A percentile compares a stretch with the other conserved stretches of the same genome.
These are phyloP conservation scores for Elongisporangium prolatum DNA, from an alignment of 352 stramenopile genomes.

Conservation along the genomic window DNA sequence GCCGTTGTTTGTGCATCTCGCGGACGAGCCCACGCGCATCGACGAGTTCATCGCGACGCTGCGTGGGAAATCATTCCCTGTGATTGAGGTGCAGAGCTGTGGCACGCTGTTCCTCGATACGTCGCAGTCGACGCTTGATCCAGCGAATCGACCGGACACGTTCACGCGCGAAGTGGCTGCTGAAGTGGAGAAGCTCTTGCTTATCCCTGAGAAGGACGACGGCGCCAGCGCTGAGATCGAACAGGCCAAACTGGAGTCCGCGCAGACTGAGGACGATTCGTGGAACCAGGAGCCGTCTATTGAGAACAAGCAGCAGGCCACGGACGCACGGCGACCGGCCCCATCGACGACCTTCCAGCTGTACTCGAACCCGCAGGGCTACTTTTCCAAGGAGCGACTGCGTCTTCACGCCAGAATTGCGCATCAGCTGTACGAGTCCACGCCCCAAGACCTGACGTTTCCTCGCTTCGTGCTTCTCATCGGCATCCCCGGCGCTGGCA, in stretches of 20 bases:
- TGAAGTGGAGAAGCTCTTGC: conserved; percentile 43
- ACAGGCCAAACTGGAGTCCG: conserved; percentile 4
- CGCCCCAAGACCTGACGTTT: conserved; percentile 41
- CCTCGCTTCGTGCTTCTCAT: conserved; percentile 71
- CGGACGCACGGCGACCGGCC: conserved; percentile 21
- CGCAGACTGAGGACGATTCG: conserved; percentile 7
- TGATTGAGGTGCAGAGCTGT: conserved; percentile 54
- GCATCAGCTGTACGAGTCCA: conserved; percentile 57
- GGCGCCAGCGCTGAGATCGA: conserved; percentile 5
- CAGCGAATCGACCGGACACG: conserved; percentile 29
- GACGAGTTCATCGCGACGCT: conserved; percentile 37
- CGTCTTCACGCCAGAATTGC: conserved; percentile 69
- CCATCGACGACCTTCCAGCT: conserved; percentile 55
- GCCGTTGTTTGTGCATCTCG: conserved; percentile 40
- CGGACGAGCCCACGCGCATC: conserved; percentile 41
- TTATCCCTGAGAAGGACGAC: conserved; percentile 26
- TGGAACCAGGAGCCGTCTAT: conserved; percentile 23
- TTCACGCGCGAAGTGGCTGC: conserved; percentile 47
- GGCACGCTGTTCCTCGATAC: conserved; percentile 60
- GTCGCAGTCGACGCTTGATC: conserved; percentile 61
- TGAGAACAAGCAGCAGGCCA: conserved; percentile 27
- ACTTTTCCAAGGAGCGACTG: conserved; percentile 58
- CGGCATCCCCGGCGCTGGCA: conserved; percentile 60
- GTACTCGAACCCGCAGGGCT: conserved; percentile 49
- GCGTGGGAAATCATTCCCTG: conserved; percentile 23